phyloP scores from a whole-genome alignment of 1,139 yeast species.

The Yamadazyma conglobata region DNA sequence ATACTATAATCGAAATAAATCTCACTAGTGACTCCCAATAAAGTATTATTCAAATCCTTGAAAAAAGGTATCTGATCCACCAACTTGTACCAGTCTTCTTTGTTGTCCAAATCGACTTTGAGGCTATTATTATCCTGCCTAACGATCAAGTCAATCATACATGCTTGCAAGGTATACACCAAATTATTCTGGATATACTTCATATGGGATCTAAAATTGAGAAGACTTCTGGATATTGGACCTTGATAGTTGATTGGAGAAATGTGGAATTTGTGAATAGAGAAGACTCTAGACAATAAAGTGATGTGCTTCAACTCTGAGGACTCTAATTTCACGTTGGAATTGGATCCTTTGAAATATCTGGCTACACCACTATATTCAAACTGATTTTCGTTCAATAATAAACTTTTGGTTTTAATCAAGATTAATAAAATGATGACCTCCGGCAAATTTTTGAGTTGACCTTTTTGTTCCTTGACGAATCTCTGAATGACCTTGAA shows the following conservation, averaged over 20 bases:
- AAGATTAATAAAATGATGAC: constrained; percentile 48
- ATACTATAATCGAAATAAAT: constrained; percentile 40
- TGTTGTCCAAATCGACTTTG: constrained; percentile 32
- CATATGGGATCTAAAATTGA: constrained; percentile 65
- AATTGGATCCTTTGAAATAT: constrained; percentile 27
- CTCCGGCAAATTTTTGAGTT: constrained; percentile 24
- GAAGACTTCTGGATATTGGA: constrained; percentile 61
- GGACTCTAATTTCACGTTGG: constrained; percentile 28
- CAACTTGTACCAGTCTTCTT: constrained; percentile 56
- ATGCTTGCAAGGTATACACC: constrained; percentile 54
- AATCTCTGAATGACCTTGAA: constrained; percentile 51
- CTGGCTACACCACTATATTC: constrained; percentile 36
- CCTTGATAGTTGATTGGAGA: constrained; percentile 66
- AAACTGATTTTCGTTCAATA: constrained; percentile 26
- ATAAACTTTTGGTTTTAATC: constrained; percentile 27
- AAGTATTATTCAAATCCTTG: constrained; percentile 40
- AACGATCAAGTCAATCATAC: constrained; percentile 50
- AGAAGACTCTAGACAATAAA: constrained; percentile 56
- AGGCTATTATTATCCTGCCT: constrained; percentile 50
- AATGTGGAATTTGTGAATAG: constrained; percentile 49
- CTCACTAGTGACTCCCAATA: constrained; percentile 43
- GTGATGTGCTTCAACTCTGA: constrained; percentile 36
- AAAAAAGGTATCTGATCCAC: constrained; percentile 62
- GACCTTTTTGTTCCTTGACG: constrained; percentile 16
- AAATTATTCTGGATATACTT: constrained; percentile 50